Evolutionary conservation across 306 rosid species (phyloP).

Genomic region (Bauhinia variegata): DNA sequence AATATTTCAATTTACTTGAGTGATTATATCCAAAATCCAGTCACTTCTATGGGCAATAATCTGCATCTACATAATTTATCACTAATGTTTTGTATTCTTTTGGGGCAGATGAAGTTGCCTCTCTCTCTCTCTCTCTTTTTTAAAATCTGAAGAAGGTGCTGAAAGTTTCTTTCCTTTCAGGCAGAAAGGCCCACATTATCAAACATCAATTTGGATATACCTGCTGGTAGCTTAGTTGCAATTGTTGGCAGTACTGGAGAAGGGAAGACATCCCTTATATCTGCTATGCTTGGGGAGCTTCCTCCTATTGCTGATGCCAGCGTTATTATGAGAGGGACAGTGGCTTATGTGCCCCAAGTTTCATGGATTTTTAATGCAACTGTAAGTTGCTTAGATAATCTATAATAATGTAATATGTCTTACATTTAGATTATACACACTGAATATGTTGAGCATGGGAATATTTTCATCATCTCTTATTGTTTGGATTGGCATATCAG

Average conservation of each 20-base stretch:
- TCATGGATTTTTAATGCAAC: conserved; percentile 99
- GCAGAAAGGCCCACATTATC: conserved; percentile 73
- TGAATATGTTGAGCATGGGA: not conserved
- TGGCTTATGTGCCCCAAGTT: conserved; percentile 91
- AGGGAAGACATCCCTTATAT: conserved; percentile 90
- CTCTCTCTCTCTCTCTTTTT: too few species aligned
- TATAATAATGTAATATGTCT: not conserved
- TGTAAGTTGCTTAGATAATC: conserved; percentile 54
- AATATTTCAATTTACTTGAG: too few species aligned
- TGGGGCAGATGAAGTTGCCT: too few species aligned
- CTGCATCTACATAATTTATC: too few species aligned
- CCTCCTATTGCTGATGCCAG: conserved; percentile 58
- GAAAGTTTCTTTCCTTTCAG: conserved; percentile 41
- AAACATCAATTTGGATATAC: conserved; percentile 74
- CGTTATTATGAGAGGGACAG: conserved; percentile 74
- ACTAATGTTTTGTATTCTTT: too few species aligned
- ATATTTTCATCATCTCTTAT: not conserved
- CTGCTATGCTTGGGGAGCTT: conserved; percentile 95
- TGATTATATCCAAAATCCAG: too few species aligned
- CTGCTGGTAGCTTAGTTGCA: conserved; percentile 83
- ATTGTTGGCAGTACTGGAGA: conserved; percentile 98
- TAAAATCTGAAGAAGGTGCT: too few species aligned
- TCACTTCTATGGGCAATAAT: too few species aligned
- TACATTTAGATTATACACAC: conserved; percentile 14
- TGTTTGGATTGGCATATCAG: not conserved